Evolutionary conservation across 257 asterid species (phyloP).

Genomic region (Thymus quinquecostatus): DNA sequence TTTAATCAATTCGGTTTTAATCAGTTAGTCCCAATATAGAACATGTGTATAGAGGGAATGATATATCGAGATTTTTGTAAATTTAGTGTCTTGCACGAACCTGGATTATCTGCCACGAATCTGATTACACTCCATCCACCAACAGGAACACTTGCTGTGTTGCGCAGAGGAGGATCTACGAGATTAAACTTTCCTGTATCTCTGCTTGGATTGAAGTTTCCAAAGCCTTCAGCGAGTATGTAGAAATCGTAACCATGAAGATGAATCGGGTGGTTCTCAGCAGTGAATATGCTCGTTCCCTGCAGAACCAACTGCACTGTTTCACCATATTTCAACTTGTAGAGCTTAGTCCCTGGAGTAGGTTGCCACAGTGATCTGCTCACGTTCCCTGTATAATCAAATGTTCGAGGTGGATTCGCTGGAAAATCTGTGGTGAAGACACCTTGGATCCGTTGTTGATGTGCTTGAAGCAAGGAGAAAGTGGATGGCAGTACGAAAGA

Average conservation of each 20-base stretch:
- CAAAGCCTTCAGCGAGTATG: constrained; percentile 80
- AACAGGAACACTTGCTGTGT: constrained; percentile 88
- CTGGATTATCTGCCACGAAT: constrained; percentile 92
- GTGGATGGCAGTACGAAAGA: constrained; percentile 73
- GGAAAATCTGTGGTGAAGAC: constrained; percentile 80
- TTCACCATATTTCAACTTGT: constrained; percentile 63
- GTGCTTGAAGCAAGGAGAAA: constrained; percentile 74
- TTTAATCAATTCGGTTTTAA: constrained; percentile 27
- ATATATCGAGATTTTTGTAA: neutral
- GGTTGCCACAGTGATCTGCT: constrained; percentile 91
- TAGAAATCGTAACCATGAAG: constrained; percentile 87
- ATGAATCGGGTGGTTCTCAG: constrained; percentile 90
- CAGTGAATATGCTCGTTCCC: constrained; percentile 74
- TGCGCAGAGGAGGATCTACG: constrained; percentile 74
- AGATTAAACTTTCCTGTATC: constrained; percentile 78
- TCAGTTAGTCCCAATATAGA: neutral
- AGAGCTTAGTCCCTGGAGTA: constrained; percentile 54
- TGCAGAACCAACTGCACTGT: constrained; percentile 75
- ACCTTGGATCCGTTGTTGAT: constrained; percentile 67
- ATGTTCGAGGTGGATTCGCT: constrained; percentile 56
- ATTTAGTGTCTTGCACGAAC: constrained; percentile 31
- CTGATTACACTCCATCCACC: constrained; percentile 88
- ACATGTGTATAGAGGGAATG: neutral
- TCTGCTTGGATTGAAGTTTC: constrained; percentile 65
- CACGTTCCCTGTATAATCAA: constrained; percentile 76